Percentiles rank a stretch among this genome's conserved stretches.
These are phyloP conservation scores for Rhizoclosmatium globosum DNA, from an alignment of 192 early-diverging fungal species.

Conservation along the genomic window DNA sequence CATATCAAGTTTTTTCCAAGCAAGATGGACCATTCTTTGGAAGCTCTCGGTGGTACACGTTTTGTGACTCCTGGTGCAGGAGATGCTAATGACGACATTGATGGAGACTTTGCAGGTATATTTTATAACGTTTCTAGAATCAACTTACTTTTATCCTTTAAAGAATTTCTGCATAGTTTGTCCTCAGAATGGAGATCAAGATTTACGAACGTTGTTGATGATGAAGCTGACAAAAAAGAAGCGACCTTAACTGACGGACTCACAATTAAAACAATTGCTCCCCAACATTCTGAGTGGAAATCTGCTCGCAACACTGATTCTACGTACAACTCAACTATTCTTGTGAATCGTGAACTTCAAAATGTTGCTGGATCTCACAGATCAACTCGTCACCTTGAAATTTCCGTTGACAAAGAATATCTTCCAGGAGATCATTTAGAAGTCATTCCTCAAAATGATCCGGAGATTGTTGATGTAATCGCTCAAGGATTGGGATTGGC, in stretches of 20 bases:
- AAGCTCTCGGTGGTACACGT: slow-evolving; percentile 55
- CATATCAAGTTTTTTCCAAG: slow-evolving; percentile 65
- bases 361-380: slow-evolving; percentile 40
- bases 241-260: slow-evolving; percentile 17
- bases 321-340: slow-evolving; percentile 39
- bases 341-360: slow-evolving; percentile 54
- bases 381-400: slow-evolving; percentile 55
- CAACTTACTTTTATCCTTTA: not conserved
- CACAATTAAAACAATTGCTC: not conserved
- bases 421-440: slow-evolving; percentile 66
- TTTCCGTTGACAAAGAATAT: slow-evolving; percentile 42
- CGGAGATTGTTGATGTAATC: slow-evolving; percentile 48
- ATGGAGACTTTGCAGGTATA: slow-evolving; percentile 32
- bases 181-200: not conserved
- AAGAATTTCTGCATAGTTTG: slow-evolving; percentile 16
- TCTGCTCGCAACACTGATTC: not conserved
- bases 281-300: slow-evolving; percentile 1
- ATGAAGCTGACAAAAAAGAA: not conserved
- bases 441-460: slow-evolving; percentile 53
- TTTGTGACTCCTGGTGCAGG: slow-evolving; percentile 51
- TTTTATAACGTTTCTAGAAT: slow-evolving; percentile 1
- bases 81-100: slow-evolving; percentile 55
- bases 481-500: slow-evolving; percentile 53
- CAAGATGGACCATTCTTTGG: slow-evolving; percentile 50
- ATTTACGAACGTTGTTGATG: not conserved